Base-by-base conservation (phyloP, 805 yeast genomes). In the Cyberlindnera saturnus region DNA sequence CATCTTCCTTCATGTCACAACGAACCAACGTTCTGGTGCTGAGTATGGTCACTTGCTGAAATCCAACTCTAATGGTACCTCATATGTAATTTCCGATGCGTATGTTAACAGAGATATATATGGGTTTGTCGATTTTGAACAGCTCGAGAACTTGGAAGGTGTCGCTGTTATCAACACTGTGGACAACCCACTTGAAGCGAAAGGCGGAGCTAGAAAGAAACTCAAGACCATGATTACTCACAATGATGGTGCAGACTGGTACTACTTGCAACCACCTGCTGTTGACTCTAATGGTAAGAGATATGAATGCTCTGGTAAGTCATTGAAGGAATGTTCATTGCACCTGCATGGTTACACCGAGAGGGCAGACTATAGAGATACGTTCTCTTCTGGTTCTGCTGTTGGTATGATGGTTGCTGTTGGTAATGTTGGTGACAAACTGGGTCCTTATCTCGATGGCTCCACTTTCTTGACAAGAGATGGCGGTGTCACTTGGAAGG, bases 201-300 rank as follows among this genome's bases (percentile, higher is more conserved):
- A 54, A 6, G 50, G 53, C 1, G 77, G 77, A 7, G 65, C 69
- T 5, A 51, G 60, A 8, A 90, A 90, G 61, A 62, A 69, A 49
- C 61, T 91, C 46, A 80, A 79, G 59, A 75, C 96, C 0, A 73
- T 69, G 61, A 86, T 90, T 42, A 78, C 97, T 0, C 87, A 82
- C 57, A 88, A 88, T 61, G 97, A 93, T 62, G 99, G 96, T 44
- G 86, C 91, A 4, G 81, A 82, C 48, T 91, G 98, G 97, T 62
- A 70, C 5, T 79, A 68, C 46, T 53, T 93, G 16, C 57, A 62
- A 1, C 91, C 97, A 5, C 97, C 97, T 6, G 45, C 64, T 1
- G 67, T 62, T 14, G 87, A 86, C 56, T 74, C 84, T 0, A 60
- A 74, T 1, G 86, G 87, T 3, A 71, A 78, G 35, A 67, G 67